phyloP scores from a whole-genome alignment of 225 moss, liverwort and hornwort genomes.

The Physcomitrellopsis africana region DNA sequence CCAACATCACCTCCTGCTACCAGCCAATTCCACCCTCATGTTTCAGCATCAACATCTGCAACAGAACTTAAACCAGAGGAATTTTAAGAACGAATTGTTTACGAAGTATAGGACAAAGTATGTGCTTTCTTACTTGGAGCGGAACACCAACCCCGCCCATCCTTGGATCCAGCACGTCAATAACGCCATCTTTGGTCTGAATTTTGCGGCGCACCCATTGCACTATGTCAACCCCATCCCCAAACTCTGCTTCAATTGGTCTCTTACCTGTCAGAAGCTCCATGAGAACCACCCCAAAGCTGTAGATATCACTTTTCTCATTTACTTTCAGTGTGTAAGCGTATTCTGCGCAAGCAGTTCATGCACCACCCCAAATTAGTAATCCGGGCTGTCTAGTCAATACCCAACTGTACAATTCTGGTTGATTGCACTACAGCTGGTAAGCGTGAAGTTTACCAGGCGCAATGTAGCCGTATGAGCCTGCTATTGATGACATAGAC shows the following conservation, averaged over 20 bases:
- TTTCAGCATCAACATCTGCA: background rate
- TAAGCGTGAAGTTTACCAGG: conserved; percentile 47
- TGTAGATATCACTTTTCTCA: conserved; percentile 97
- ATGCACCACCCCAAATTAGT: background rate
- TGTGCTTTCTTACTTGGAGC: conserved; percentile 50
- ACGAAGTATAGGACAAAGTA: background rate
- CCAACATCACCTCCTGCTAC: conserved; percentile 83
- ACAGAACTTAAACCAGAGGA: background rate
- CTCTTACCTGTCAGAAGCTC: conserved; percentile 90
- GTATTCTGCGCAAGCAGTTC: conserved; percentile 62
- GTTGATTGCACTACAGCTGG: background rate
- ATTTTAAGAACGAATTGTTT: background rate
- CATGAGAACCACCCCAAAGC: conserved; percentile 95
- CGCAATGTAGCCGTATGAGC: conserved; percentile 92
- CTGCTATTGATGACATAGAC: conserved; percentile 93
- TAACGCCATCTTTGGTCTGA: conserved; percentile 81
- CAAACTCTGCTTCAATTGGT: conserved; percentile 90
- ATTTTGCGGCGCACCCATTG: conserved; percentile 95
- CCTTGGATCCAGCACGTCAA: conserved; percentile 78
- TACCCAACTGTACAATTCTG: background rate
- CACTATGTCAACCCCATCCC: conserved; percentile 96
- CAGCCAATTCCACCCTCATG: background rate
- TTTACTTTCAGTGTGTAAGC: conserved; percentile 96
- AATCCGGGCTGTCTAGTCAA: background rate
- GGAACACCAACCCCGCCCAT: conserved; percentile 79